Base-by-base conservation (phyloP, 176 grass and related monocot genomes). In the Ensete glaucum region DNA sequence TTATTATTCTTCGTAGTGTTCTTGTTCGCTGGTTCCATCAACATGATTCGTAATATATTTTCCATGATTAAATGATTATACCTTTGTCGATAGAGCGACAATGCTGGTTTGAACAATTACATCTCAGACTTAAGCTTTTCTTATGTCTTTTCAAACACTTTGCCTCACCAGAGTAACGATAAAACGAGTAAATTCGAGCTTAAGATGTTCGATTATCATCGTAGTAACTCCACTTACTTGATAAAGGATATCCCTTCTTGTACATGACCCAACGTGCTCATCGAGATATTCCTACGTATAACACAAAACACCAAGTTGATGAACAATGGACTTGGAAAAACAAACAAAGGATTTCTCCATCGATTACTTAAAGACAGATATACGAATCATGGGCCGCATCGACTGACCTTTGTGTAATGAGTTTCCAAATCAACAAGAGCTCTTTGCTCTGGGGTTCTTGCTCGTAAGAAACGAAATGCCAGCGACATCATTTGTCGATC, bases 371-470 rank as follows among this genome's bases (percentile, higher is more conserved):
- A 23, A 34, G 29, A 34, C 3, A 3, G 29, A 34, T 34, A 34
- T 34, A 34, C 29, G 73, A 52, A 34, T 34, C 26, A 58, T 53
- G 19, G 9, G 9, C 9, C 3, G 29, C 29, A n/a, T 26, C 29
- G 5, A 70, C 74, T 11, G 66, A 95, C 91, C 78, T 70, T 88
- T 14, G 91, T 95, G 65, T 90, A 95, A 86, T 95, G 91, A 54
- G 85, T 79, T 86, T 95, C 91, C 70, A 90, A 83, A 80, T 95
- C 91, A 53, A 95, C 75, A 58, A 69, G 17, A 67, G 91, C 91
- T 71, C 91, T 95, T 20, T 90, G 72, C 29, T 90, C 85, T 9
- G 91, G 88, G 73, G 85, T 95, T 73, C 81, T 95, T 77, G 91
- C 88, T 77, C 88, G 80, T 72, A 95, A 58, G 79, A 95, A 86